Evolutionary conservation across 2,329 filamentous ascomycete species (phyloP), one percentile per base, ranked within the genome.

Genomic region (Apiospora marii): DNA sequence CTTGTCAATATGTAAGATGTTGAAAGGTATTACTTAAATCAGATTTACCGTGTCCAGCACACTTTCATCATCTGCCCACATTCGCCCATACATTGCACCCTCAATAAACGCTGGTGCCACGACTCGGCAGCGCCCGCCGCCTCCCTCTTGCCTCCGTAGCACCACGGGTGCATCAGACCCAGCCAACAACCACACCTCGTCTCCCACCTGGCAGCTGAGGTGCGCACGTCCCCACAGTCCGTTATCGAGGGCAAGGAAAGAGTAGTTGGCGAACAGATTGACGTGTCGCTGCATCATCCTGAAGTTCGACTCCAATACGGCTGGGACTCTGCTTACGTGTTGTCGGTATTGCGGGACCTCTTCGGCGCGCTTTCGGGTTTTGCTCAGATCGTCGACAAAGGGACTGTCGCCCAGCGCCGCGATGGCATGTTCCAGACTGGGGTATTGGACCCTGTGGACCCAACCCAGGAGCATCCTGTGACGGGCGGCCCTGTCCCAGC

Each of bases 231-330:
- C 22, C 41, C 24, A 30, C 41, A 27, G n/a, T 6, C n/a, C 67
- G 67, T 48, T 27, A n/a, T 43, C 41, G n/a, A 46, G n/a, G 4
- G 67, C 30, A n/a, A 68, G 14, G 67, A 68, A 68, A 4, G 67
- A n/a, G 41, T 46, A 46, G 41, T 41, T 43, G 41, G 67, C 41
- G 41, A 43, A 27, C n/a, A 44, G n/a, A n/a, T 27, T 34, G 67
- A 46, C 67, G 37, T 46, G 41, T 24, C 44, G 64, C 64, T 68
- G 64, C 37, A 44, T 44, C 64, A 7, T 46, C 19, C 4, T 3
- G 41, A 24, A 46, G 41, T 46, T 44, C 2, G 64, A 16, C 19
- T 41, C 22, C 19, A 67, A 19, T 13, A 30, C 6, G 0, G 34
- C 34, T 6, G 64, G 64, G 22, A 24, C 16, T 13, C 34, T 24